A percentile compares a stretch with the other conserved stretches of the same genome.
These are phyloP conservation scores for Pythium phragmitis DNA, from an alignment of 352 stramenopile genomes.

Conservation along the genomic window DNA sequence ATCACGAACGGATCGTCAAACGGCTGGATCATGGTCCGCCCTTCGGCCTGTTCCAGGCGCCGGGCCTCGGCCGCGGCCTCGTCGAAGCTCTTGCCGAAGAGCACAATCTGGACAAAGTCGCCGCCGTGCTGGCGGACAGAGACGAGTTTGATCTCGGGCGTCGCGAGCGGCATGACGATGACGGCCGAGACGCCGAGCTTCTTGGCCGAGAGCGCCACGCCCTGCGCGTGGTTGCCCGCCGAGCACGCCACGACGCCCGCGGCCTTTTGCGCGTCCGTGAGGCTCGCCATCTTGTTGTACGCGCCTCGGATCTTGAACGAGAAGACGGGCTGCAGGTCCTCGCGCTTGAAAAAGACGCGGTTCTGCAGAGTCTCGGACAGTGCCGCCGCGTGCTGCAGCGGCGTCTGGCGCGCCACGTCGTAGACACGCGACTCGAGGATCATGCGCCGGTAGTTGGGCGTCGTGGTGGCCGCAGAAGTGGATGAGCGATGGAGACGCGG, in stretches of 20 bases:
- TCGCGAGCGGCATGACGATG: slow-evolving; percentile 98
- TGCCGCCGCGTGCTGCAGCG: slow-evolving; percentile 64
- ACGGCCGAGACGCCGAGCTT: slow-evolving; percentile 91
- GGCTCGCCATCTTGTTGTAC: slow-evolving; percentile 98
- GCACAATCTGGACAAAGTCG: slow-evolving; percentile 90
- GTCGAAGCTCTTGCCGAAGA: slow-evolving; percentile 97
- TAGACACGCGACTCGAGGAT: slow-evolving; percentile 87
- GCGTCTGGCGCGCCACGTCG: slow-evolving; percentile 82
- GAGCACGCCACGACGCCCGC: slow-evolving; percentile 83
- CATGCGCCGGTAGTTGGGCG: slow-evolving; percentile 79
- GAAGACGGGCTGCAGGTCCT: slow-evolving; percentile 98
- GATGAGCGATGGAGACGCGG: neutral
- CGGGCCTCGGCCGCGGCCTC: slow-evolving; percentile 92
- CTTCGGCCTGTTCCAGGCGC: slow-evolving; percentile 88
- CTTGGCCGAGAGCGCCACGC: slow-evolving; percentile 93
- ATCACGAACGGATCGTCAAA: slow-evolving; percentile 99
- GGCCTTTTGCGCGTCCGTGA: slow-evolving; percentile 70
- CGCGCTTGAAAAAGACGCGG: slow-evolving; percentile 91
- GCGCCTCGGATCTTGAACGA: slow-evolving; percentile 99
- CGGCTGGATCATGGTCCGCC: slow-evolving; percentile 95
- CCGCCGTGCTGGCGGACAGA: slow-evolving; percentile 85
- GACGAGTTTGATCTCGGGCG: slow-evolving; percentile 96
- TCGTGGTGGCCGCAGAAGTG: slow-evolving; percentile 21
- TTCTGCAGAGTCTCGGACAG: slow-evolving; percentile 79
- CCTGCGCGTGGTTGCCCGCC: slow-evolving; percentile 98